Conservation (phyloP, 2,329 filamentous ascomycete genomes). For the Ilyonectria sp. region DNA sequence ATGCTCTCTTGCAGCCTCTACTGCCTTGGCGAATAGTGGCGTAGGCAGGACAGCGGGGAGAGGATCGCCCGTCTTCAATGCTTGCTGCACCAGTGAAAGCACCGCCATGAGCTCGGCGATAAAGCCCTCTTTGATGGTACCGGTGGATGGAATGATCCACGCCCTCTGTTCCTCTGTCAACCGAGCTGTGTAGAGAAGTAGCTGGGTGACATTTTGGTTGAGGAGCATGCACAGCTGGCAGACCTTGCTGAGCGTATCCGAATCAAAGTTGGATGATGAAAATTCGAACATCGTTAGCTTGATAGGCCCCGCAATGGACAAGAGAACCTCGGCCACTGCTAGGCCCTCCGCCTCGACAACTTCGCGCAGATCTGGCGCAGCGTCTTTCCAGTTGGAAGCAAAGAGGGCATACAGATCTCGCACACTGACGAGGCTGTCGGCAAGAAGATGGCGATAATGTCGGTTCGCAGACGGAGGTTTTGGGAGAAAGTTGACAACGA, state of each 20-base stretch:
- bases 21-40: slow-evolving; percentile 12
- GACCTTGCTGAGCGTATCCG: slow-evolving; percentile 10
- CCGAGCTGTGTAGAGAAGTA: slow-evolving; percentile 10
- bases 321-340: slow-evolving; percentile 19
- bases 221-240: slow-evolving; percentile 25
- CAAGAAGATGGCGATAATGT: slow-evolving; percentile 24
- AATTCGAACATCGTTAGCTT: slow-evolving; percentile 27
- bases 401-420: slow-evolving; percentile 29
- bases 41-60: slow-evolving; percentile 32
- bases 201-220: slow-evolving; percentile 26
- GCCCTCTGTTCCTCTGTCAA: slow-evolving; percentile 4
- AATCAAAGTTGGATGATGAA: slow-evolving; percentile 27
- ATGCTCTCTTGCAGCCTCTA: background rate
- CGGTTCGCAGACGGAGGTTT: slow-evolving; percentile 29
- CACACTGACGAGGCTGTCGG: slow-evolving; percentile 25
- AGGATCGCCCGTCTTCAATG: slow-evolving; percentile 25
- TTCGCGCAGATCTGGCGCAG: slow-evolving; percentile 20
- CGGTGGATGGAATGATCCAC: slow-evolving; percentile 14
- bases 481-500: slow-evolving; percentile 29
- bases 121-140: slow-evolving; percentile 4
- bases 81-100: slow-evolving; percentile 21
- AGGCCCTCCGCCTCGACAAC: slow-evolving; percentile 24
- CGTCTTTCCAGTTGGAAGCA: slow-evolving; percentile 23
- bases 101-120: slow-evolving; percentile 31
- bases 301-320: slow-evolving; percentile 24